Conservation (phyloP, 352 stramenopile species). For the Blastocystis hominis region DNA sequence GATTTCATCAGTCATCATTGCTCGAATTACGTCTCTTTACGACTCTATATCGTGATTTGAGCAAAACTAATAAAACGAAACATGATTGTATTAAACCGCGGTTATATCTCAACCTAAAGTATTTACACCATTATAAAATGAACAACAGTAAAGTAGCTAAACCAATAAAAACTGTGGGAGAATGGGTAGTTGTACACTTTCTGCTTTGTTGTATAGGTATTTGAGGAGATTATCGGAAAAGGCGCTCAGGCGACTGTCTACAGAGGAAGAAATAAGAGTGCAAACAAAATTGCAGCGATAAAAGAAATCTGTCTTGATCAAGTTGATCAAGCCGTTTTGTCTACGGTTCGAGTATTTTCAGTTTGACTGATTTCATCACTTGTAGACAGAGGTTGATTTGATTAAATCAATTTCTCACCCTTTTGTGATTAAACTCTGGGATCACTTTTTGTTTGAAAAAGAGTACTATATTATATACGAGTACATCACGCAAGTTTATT, state of each 20-base stretch:
- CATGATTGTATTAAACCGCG: background rate
- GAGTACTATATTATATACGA: constrained; percentile 27
- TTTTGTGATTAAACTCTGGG: constrained; percentile 26
- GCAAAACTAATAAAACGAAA: too few relatives aligned
- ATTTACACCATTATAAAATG: background rate
- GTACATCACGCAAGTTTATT: background rate
- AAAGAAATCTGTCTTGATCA: background rate
- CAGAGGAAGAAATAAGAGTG: background rate
- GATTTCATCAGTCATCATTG: too few relatives aligned
- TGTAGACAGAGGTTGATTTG: background rate
- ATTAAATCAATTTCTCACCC: background rate
- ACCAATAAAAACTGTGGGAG: background rate
- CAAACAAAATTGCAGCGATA: background rate
- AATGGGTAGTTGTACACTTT: background rate
- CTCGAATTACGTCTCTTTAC: too few relatives aligned
- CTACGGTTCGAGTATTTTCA: background rate
- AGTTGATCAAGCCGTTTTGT: background rate
- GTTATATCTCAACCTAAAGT: background rate
- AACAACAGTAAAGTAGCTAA: background rate
- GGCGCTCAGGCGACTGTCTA: constrained; percentile 40
- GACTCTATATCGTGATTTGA: too few relatives aligned
- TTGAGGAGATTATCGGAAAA: constrained; percentile 33
- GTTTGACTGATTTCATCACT: background rate
- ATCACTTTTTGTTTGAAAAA: background rate
- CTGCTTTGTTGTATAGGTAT: background rate